Conservation (phyloP, 805 yeast genomes). For the Pichia cabralensis region DNA sequence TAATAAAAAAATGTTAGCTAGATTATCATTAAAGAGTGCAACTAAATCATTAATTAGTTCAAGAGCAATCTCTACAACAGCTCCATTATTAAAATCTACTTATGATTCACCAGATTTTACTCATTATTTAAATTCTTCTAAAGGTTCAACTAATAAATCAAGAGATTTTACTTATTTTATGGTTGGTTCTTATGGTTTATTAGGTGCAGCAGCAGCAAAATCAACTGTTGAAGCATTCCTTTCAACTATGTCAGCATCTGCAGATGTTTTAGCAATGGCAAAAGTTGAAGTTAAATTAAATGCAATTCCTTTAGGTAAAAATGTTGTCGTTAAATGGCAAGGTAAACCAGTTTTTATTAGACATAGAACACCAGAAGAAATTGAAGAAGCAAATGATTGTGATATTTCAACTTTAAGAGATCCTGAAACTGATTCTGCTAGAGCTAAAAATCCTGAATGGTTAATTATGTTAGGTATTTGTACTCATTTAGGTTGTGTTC, state of each 20-base stretch:
- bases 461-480: constrained; percentile 98
- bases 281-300: constrained; percentile 94
- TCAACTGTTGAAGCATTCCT: constrained; percentile 91
- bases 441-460: constrained; percentile 98
- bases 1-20: too few relatives aligned
- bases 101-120: constrained; percentile 90
- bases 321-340: constrained; percentile 98
- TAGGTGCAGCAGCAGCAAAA: constrained; percentile 90
- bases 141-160: constrained; percentile 56
- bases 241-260: constrained; percentile 92
- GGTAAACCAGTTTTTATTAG: constrained; percentile 99
- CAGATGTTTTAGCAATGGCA: constrained; percentile 98
- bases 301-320: constrained; percentile 94
- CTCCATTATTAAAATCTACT: constrained; percentile 52
- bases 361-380: constrained; percentile 92
- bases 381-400: constrained; percentile 84
- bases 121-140: constrained; percentile 61
- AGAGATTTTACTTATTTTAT: constrained; percentile 92
- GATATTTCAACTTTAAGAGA: constrained; percentile 78
- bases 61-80: constrained; percentile 43
- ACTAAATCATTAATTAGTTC: constrained; percentile 10
- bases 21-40: too few relatives aligned
- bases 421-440: constrained; percentile 86
- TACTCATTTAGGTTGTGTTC: constrained; percentile 99
- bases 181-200: constrained; percentile 91